Evolutionary conservation across 805 yeast genomes (phyloP).

Genomic region (Dipodascus geniculatus): DNA sequence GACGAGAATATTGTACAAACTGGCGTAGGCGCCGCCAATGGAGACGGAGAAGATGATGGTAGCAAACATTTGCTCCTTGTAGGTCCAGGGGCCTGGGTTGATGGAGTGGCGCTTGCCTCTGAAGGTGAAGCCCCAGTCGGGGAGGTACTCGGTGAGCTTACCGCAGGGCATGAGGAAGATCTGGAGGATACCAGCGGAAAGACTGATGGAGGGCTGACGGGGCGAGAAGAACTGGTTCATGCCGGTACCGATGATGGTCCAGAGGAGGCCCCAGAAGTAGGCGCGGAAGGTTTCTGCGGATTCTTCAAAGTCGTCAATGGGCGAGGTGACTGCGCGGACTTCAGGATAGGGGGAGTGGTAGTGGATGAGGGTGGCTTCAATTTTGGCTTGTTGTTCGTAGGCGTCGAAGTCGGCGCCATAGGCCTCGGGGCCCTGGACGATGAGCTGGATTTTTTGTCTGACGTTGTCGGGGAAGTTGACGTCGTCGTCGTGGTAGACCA

Average conservation of each 20-base stretch:
- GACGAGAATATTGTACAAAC: constrained; percentile 8
- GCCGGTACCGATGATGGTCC: constrained; percentile 35
- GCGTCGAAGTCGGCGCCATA: constrained; percentile 7
- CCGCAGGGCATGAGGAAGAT: constrained; percentile 53
- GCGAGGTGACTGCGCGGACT: constrained; percentile 39
- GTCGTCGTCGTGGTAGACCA: constrained; percentile 1
- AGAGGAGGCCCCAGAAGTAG: constrained; percentile 38
- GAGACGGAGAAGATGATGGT: constrained; percentile 32
- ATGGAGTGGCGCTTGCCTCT: constrained; percentile 31
- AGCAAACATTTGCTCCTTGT: constrained; percentile 54
- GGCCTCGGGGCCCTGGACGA: constrained; percentile 11
- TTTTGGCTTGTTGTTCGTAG: constrained; percentile 25
- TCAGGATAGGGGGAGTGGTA: constrained; percentile 47
- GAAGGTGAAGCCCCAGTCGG: constrained; percentile 34
- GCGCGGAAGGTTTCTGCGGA: constrained; percentile 42
- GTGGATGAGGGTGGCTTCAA: constrained; percentile 32
- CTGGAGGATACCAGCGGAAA: constrained; percentile 41
- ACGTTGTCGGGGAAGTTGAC: neutral
- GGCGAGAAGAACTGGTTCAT: constrained; percentile 33
- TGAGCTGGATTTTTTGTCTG: constrained; percentile 1
- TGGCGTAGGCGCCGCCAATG: constrained; percentile 7
- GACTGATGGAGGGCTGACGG: constrained; percentile 38
- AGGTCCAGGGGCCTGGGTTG: constrained; percentile 53
- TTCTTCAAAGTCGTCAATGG: constrained; percentile 33
- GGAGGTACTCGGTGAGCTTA: constrained; percentile 28